Evolutionary conservation across 441 rosid species (phyloP).

Genomic region (Euphorbia schlechtendalii): DNA sequence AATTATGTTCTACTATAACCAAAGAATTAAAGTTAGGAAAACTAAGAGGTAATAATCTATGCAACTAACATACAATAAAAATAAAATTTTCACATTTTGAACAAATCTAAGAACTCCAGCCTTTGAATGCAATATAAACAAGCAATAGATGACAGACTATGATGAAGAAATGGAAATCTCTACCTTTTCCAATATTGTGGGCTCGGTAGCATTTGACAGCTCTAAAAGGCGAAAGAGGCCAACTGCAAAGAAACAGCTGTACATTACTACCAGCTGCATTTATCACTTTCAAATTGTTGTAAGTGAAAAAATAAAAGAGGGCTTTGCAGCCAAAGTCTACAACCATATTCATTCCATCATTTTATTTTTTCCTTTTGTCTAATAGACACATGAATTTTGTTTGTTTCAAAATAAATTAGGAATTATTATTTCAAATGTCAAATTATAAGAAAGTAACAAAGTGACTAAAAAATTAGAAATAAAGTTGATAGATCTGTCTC

Average conservation of each 20-base stretch:
- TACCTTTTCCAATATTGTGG: no score
- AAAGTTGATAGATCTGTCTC: no score
- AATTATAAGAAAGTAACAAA: no score
- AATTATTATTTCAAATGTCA: neutral
- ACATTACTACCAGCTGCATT: no score
- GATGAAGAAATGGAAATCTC: no score
- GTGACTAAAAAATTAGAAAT: no score
- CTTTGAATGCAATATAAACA: no score
- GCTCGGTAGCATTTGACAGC: no score
- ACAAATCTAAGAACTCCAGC: neutral
- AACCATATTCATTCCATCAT: neutral
- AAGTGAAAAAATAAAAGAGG: neutral
- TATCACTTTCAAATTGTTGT: no score
- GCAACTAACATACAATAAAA: neutral
- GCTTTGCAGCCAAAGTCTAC: neutral
- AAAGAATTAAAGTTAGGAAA: neutral
- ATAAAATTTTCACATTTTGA: neutral
- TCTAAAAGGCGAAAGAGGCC: no score
- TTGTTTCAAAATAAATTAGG: neutral
- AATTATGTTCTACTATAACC: no score
- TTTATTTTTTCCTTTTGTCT: neutral
- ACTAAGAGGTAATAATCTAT: neutral
- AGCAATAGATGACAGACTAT: no score
- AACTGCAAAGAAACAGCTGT: conserved; percentile 95
- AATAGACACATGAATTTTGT: neutral